Base-by-base conservation (phyloP, 345 rosid species). In the Brassica incana region DNA sequence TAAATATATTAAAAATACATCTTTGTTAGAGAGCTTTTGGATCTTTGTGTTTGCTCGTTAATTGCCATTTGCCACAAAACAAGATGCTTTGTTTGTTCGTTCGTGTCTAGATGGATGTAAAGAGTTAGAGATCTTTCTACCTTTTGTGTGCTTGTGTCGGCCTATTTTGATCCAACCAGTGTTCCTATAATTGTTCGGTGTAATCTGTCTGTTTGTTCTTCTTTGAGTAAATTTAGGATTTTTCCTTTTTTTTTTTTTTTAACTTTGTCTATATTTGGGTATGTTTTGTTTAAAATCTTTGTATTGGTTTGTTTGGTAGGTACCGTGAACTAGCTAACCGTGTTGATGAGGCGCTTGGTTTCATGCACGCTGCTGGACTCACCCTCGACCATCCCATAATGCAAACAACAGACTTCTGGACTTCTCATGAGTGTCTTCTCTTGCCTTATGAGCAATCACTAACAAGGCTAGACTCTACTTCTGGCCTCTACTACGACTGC, bases 311-410 rank as follows among this genome's bases (percentile, higher is more conserved):
- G 48, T 48, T 71, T 72, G 77, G 71, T 76, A 90, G 94, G 87
- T 90, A 90, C 75, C 89, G 86, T 12, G 94, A 90, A 83, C 82
- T 90, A 50, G 94, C 91, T 52, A 48, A 85, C 72, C 85, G 94
- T 29, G 94, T 90, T 76, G 94, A 90, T 80, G 94, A 90, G 82
- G 91, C 94, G 76, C 91, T 90, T 6, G 94, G 94, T 67, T 90
- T 90, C 85, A 90, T 90, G 94, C 29, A 89, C 73, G 90, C 94
- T 4, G 90, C 91, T 71, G 94, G 94, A 75, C 87, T 90, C 68
- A 88, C 91, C 0, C 86, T 87, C n/a, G 94, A 87, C 35, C 91
- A 90, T 74, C 94, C 94, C 64, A 86, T 90, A 72, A 90, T 90
- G 94, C 89, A 85, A 75, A 82, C 91, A 36, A 90, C 94, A 0